These are phyloP conservation scores for Dioszegia hungarica DNA, from an alignment of 768 basidiomycete genomes.

Conservation along the genomic window DNA sequence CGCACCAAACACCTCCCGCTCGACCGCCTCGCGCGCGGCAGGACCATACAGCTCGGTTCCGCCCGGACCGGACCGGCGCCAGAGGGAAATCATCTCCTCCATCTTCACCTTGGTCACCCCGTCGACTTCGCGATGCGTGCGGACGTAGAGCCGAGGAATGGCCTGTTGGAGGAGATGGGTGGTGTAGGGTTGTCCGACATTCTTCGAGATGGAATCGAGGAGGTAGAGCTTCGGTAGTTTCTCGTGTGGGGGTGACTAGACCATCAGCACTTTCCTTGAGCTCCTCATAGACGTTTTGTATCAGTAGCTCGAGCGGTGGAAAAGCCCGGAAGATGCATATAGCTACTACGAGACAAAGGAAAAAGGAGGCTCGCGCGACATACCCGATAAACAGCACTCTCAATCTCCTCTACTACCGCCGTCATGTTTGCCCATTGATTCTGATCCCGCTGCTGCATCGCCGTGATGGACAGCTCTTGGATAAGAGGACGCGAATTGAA, in stretches of 20 bases:
- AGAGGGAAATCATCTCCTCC: constrained; percentile 95
- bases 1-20: constrained; percentile 53
- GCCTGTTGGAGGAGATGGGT: constrained; percentile 69
- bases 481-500: constrained; percentile 95
- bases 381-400: constrained; percentile 35
- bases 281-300: no score
- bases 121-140: constrained; percentile 83
- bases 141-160: constrained; percentile 76
- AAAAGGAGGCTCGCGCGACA: no score
- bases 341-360: constrained; percentile 24
- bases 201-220: constrained; percentile 94
- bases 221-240: constrained; percentile 93
- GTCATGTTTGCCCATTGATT: constrained; percentile 41
- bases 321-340: background rate
- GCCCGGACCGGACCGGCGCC: constrained; percentile 78
- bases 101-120: constrained; percentile 81
- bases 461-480: constrained; percentile 83
- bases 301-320: no score
- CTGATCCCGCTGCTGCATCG: constrained; percentile 49
- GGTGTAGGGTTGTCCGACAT: constrained; percentile 88
- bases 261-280: no score
- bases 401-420: constrained; percentile 40
- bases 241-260: constrained; percentile 78
- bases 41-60: constrained; percentile 80
- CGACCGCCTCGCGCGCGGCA: constrained; percentile 73